Evolutionary conservation across 2,329 filamentous ascomycete species (phyloP), one percentile per base, ranked within the genome.

Genomic region (Sclerotinia subarctica): DNA sequence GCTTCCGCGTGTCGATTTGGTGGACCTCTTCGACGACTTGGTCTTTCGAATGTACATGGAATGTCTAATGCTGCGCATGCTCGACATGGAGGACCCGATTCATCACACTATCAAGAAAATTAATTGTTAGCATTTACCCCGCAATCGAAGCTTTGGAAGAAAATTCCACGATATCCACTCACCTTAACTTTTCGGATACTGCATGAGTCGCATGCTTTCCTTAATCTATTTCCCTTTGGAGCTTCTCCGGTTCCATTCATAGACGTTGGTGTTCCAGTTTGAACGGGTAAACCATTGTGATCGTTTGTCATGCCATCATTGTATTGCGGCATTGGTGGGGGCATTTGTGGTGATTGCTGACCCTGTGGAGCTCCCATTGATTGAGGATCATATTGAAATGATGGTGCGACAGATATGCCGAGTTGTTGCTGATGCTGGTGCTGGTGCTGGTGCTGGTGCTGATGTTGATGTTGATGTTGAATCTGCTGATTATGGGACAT

Each of bases 1-100:
- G 85, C 86, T 79, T 90, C 88, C 24, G 87, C 87, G 79, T 89
- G 87, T 71, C 84, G 80, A 73, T 90, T 90, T 44, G 88, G 87
- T 47, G 88, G 88, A 6, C 88, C 88, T 74, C 88, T 82, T 69
- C 88, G 82, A 68, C 86, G 82, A 75, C 85, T 88, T 35, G 87
- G 87, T 70, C 88, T 81, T 59, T 88, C 82, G 76, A 88, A 90
- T 68, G 88, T 90, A 76, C 88, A 90, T 35, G 86, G 86, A 60
- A 90, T 89, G 70, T 89, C 86, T 71, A 90, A 81, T 64, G 84
- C 83, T 53, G 85, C 82, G 77, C 88, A 90, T 58, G 87, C 87
- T 75, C 84, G 81, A 79, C 88, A 90, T 58, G 88, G 88, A 38
- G 86, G 86, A n/a, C 87, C 87, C 52, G 82, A 82, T 73, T 88